Conservation (phyloP, 257 asterid species). For the Echium plantagineum region DNA sequence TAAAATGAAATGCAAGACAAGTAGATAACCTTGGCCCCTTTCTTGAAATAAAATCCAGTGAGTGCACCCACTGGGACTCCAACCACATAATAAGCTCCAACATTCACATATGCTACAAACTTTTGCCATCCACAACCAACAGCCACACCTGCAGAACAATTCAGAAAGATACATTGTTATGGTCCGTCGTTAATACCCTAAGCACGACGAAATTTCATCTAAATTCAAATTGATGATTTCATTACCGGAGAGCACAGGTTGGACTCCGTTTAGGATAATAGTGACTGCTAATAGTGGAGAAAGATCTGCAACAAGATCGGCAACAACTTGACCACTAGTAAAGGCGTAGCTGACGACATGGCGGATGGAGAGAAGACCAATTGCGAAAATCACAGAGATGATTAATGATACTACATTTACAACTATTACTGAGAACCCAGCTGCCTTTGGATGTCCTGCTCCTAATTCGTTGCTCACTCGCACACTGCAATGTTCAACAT, state of each 20-base stretch:
- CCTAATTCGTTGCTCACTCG: slow-evolving; percentile 7
- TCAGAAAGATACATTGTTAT: no score
- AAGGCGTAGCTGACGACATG: slow-evolving; percentile 1
- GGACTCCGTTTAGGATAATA: slow-evolving; percentile 1
- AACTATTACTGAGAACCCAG: slow-evolving; percentile 2
- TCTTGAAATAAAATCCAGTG: neutral
- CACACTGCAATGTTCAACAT: no score
- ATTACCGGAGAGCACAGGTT: slow-evolving; percentile 1
- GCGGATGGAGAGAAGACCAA: neutral
- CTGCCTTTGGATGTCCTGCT: slow-evolving; percentile 8
- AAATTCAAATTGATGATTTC: no score
- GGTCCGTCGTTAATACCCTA: no score
- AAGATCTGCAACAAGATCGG: slow-evolving; percentile 5
- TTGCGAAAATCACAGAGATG: slow-evolving; percentile 2
- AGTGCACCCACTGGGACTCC: neutral
- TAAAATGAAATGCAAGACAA: no score
- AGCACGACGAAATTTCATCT: no score
- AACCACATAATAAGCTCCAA: neutral
- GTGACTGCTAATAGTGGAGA: slow-evolving; percentile 1
- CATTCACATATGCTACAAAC: neutral
- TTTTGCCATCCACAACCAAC: slow-evolving; percentile 3
- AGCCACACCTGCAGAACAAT: neutral
- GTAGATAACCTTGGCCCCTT: neutral
- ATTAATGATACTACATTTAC: neutral
- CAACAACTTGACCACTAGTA: slow-evolving; percentile 3